A percentile compares a stretch with the other conserved stretches of the same genome.
Evolutionary conservation across 2,329 filamentous ascomycete species (phyloP).

Genomic region (Cyclaneusma minus): DNA sequence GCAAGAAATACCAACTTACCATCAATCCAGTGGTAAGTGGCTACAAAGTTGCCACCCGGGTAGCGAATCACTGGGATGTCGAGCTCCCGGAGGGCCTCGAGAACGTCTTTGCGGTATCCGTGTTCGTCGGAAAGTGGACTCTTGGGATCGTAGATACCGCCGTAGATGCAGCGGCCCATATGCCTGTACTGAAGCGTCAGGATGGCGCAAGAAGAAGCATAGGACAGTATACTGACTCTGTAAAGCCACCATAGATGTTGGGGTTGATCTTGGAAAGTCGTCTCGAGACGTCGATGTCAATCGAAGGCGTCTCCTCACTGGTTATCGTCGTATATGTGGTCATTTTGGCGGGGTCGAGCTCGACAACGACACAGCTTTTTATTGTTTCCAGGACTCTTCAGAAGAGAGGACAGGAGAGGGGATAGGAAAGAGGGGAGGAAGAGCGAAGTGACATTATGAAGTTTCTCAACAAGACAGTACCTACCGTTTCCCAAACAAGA

Average conservation of each 20-base stretch:
- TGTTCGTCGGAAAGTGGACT: constrained; percentile 58
- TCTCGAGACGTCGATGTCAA: constrained; percentile 48
- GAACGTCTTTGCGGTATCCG: constrained; percentile 67
- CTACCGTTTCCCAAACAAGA: too few species aligned
- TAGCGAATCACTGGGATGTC: constrained; percentile 66
- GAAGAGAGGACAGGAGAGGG: too few species aligned
- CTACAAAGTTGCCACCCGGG: constrained; percentile 71
- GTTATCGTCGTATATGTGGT: constrained; percentile 56
- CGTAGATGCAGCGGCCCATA: constrained; percentile 82
- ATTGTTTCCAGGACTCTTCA: too few species aligned
- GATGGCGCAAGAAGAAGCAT: constrained; percentile 1
- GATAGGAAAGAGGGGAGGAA: too few species aligned
- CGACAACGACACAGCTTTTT: too few species aligned
- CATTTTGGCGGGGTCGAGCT: too few species aligned
- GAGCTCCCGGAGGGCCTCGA: constrained; percentile 57
- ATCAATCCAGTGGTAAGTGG: constrained; percentile 76
- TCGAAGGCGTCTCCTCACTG: constrained; percentile 43
- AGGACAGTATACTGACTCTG: constrained; percentile 40
- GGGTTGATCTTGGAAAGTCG: constrained; percentile 60
- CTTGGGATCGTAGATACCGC: constrained; percentile 67
- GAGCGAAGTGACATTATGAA: too few species aligned
- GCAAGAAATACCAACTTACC: too few species aligned
- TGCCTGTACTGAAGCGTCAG: constrained; percentile 33
- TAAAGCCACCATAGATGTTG: constrained; percentile 74
- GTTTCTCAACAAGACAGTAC: too few species aligned